A percentile compares a stretch with the other conserved stretches of the same genome.
phyloP scores from a whole-genome alignment of 2,329 filamentous ascomycete species.

The Microsporum ferrugineum region DNA sequence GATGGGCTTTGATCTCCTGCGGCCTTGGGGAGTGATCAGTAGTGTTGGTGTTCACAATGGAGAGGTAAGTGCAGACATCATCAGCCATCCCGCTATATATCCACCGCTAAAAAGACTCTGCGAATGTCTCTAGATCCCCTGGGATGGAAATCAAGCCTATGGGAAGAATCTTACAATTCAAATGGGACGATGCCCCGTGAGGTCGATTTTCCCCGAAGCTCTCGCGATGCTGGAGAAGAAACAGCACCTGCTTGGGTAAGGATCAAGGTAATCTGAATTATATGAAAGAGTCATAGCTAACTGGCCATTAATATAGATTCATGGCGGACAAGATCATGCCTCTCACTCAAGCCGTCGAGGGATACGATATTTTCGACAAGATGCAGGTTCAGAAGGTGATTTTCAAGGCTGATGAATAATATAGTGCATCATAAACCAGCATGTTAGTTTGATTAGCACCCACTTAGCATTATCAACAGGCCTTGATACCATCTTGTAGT shows the following conservation, averaged over 20 bases:
- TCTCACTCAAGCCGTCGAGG: constrained; percentile 52
- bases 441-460: not conserved
- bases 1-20: constrained; percentile 58
- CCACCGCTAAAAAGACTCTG: not conserved
- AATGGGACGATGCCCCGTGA: constrained; percentile 67
- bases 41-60: constrained; percentile 67
- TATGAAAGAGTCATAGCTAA: constrained; percentile 14
- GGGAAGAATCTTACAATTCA: constrained; percentile 61
- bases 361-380: constrained; percentile 60
- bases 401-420: constrained; percentile 42
- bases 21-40: constrained; percentile 62
- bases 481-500: too few relatives aligned
- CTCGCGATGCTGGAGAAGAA: constrained; percentile 54
- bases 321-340: constrained; percentile 69
- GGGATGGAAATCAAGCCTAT: constrained; percentile 52
- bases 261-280: constrained; percentile 7
- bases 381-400: constrained; percentile 66
- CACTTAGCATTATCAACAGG: not conserved
- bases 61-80: constrained; percentile 40
- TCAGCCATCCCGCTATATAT: not conserved
- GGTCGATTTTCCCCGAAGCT: constrained; percentile 56
- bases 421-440: not conserved
- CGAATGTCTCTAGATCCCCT: constrained; percentile 46
- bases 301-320: constrained; percentile 43
- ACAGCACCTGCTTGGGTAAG: constrained; percentile 55